Evolutionary conservation across 108 stramenopile genomes (phyloP), one percentile per base, ranked within the genome.

Genomic region (Heterococcus sp.): DNA sequence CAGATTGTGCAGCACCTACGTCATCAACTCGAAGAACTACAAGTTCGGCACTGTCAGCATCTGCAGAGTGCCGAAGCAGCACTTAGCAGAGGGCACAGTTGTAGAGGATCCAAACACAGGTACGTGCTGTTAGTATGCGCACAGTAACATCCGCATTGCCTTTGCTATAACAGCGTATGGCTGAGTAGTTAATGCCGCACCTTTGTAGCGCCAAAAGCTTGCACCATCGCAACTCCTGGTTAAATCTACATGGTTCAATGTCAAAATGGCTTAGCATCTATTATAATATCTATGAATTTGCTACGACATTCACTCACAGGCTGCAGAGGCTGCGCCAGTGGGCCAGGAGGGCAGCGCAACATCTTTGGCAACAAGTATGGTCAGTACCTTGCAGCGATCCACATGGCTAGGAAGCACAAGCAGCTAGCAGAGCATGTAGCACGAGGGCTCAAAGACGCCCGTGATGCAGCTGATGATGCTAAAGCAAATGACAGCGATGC

Each of bases 331-430:
- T 99, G 99, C 87, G 95, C 97, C 0, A 94, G 93, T 2, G 97
- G 97, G 21, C 88, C 90, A 33, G 94, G 90, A 8, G 93, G 92
- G 0, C 91, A 91, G n/a, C 73, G 88, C 38, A 99, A 99, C 90
- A 97, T 99, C 68, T 99, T 98, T 86, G 99, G 97, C 40, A 99
- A 98, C 91, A 99, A 98, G 79, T 99, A 98, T 81, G 99, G 99
- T 2, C 97, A 99, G 90, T 92, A 94, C 82, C 87, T 99, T 63
- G 99, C 99, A 2, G 95, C 93, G 33, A 93, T 99, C 1, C 99
- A 99, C 90, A 88, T 97, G 69, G 93, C 93, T 1, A 85, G 95
- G n/a, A 5, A 83, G 75, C 35, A 69, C 8, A 66, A 65, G 3
- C 14, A 37, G 63, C 75, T 75, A 4, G 80, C 74, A 66, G 28